phyloP scores from a whole-genome alignment of 257 asterid genomes.

The Solanum tacnaense region DNA sequence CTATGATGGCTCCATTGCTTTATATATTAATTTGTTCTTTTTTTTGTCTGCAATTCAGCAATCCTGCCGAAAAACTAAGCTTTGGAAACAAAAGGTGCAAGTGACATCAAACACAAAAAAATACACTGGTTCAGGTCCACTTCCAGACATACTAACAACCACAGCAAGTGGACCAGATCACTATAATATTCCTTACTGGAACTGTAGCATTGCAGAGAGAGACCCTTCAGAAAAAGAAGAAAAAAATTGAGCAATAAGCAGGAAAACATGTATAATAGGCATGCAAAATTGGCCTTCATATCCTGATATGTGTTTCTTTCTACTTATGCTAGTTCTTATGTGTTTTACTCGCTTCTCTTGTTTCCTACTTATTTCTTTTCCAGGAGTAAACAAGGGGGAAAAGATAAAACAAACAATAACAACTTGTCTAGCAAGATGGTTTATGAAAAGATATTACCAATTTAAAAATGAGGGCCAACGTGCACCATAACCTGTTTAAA shows the following conservation, averaged over 20 bases:
- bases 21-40: not conserved
- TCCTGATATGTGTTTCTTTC: not conserved
- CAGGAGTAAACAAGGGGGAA: not conserved
- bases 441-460: not conserved
- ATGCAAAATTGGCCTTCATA: not conserved
- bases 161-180: not conserved
- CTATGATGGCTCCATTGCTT: not conserved
- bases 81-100: not conserved
- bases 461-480: not conserved
- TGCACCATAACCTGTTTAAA: not conserved
- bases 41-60: not conserved
- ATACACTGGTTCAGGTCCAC: not conserved
- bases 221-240: not conserved
- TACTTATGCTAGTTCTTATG: not conserved
- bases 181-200: not conserved
- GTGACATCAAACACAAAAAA: not conserved
- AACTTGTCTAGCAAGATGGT: not conserved
- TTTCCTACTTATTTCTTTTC: not conserved
- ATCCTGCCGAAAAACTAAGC: not conserved
- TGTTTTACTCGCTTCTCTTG: not conserved
- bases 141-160: not conserved
- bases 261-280: not conserved
- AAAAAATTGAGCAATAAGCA: not conserved
- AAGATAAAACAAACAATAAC: not conserved
- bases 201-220: not conserved